Evolutionary conservation across 441 rosid species (phyloP).

Genomic region (Adansonia grandidieri): DNA sequence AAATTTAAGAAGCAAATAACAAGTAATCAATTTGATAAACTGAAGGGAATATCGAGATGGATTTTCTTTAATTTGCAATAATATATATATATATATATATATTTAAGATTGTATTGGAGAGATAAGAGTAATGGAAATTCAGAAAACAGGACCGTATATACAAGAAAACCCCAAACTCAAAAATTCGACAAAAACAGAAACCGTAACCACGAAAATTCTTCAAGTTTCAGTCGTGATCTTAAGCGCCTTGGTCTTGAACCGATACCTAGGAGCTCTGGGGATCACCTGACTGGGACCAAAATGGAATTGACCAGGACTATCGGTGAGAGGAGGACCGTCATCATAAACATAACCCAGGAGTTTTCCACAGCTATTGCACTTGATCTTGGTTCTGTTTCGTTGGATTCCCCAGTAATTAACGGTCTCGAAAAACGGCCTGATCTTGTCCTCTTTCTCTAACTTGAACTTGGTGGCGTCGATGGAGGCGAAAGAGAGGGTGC

Average conservation of each 20-base stretch:
- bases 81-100: background rate
- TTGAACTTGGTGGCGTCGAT: slow-evolving; percentile 69
- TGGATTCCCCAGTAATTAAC: slow-evolving; percentile 89
- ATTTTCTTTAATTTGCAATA: background rate
- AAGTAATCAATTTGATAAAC: background rate
- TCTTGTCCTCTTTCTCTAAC: slow-evolving; percentile 82
- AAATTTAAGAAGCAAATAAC: background rate
- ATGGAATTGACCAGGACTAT: slow-evolving; percentile 73
- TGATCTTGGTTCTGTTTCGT: slow-evolving; percentile 70
- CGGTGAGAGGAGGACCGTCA: slow-evolving; percentile 80
- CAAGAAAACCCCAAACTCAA: background rate
- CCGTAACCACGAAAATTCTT: slow-evolving; percentile 18
- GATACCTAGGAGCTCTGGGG: slow-evolving; percentile 78
- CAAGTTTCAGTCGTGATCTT: slow-evolving; percentile 62
- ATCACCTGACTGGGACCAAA: slow-evolving; percentile 91
- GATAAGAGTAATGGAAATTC: background rate
- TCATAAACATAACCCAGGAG: slow-evolving; percentile 75
- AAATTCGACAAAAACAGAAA: background rate
- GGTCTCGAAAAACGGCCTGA: slow-evolving; percentile 85
- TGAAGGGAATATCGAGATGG: background rate
- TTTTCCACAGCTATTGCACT: slow-evolving; percentile 63
- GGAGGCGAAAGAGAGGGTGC: slow-evolving; percentile 70
- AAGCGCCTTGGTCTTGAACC: slow-evolving; percentile 79
- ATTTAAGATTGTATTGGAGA: background rate
- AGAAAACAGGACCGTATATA: background rate